Evolutionary conservation across 2,329 filamentous ascomycete genomes (phyloP), one percentile per base, ranked within the genome.

Genomic region (Aspergillus neoniger): DNA sequence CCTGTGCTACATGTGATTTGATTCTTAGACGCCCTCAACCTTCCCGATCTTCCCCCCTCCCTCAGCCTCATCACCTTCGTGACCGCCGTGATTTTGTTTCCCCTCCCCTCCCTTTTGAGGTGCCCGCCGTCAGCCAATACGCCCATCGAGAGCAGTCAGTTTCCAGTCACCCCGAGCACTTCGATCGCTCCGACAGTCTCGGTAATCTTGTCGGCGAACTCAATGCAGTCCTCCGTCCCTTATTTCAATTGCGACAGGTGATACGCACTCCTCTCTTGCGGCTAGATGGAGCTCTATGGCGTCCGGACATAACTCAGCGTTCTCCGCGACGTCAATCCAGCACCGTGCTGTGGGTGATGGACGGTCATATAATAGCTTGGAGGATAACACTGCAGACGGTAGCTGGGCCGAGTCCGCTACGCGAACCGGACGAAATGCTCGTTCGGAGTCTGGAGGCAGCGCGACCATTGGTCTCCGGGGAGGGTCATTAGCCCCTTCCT

Each of bases 401-500:
- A 78, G 76, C 64, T 78, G 75, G 73, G 65, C 72, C 48, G 77
- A 76, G 60, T 65, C 65, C 32, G 63, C 65, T 17, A 67, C 76
- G 21, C 69, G 67, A 56, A 62, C 69, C 21, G 73, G 70, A 38
- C 68, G 76, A 61, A 74, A 76, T 67, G 71, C 78, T 63, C 81
- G 85, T 55, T 85, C 85, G n/a, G 75, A 82, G 50, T 86, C 86
- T 44, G 79, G 81, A 58, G 78, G 82, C 62, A 81, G 82, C 71
- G 82, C 86, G 68, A 88, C 86, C 58, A 90, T 87, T 74, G 86
- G 83, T 52, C 85, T 88, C 17, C 86, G 90, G 56, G 86, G 59
- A 49, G 70, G 87, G 64, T 91, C 90, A 52, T 83, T 92, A 70
- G 89, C 88, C 63, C 86, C 90, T 14, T 87, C 88, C 38, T 83